phyloP scores from a whole-genome alignment of 2,329 filamentous ascomycete species.

The Sporothrix luriei region DNA sequence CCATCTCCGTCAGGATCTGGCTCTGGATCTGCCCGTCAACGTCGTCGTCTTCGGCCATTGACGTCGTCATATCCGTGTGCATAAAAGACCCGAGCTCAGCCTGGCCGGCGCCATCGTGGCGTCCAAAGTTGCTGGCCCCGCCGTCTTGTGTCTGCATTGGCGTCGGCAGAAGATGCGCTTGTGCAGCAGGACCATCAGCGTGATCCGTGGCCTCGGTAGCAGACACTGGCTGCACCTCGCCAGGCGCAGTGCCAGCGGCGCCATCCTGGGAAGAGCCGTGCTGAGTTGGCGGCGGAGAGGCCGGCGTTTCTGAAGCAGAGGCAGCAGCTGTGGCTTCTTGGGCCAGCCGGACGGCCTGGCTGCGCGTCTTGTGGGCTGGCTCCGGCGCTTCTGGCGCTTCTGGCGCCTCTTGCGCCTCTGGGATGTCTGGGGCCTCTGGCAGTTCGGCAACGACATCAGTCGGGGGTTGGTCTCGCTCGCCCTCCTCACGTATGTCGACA shows the following conservation, averaged over 20 bases:
- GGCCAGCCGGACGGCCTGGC: constrained; percentile 4
- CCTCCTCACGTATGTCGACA: neutral
- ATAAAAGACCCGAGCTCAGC: neutral
- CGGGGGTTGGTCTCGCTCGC: neutral
- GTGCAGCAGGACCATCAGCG: neutral
- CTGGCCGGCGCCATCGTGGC: neutral
- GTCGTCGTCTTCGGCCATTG: constrained; percentile 29
- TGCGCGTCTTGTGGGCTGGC: neutral
- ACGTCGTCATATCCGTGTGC: neutral
- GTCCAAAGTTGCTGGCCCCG: neutral
- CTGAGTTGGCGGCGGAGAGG: constrained; percentile 22
- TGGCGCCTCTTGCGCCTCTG: neutral
- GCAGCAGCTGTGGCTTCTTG: neutral
- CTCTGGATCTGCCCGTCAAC: constrained; percentile 33
- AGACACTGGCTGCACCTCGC: neutral
- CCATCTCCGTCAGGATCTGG: constrained; percentile 36
- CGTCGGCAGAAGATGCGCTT: constrained; percentile 25
- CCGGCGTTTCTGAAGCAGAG: neutral
- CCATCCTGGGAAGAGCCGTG: neutral
- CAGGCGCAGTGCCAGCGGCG: neutral
- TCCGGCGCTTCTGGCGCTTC: neutral
- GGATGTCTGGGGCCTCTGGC: neutral
- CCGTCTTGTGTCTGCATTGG: constrained; percentile 32
- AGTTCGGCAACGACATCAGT: neutral
- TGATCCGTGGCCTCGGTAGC: neutral